Evolutionary conservation across 257 asterid genomes (phyloP), one percentile per base, ranked within the genome.

Genomic region (Salvia rosmarinus): DNA sequence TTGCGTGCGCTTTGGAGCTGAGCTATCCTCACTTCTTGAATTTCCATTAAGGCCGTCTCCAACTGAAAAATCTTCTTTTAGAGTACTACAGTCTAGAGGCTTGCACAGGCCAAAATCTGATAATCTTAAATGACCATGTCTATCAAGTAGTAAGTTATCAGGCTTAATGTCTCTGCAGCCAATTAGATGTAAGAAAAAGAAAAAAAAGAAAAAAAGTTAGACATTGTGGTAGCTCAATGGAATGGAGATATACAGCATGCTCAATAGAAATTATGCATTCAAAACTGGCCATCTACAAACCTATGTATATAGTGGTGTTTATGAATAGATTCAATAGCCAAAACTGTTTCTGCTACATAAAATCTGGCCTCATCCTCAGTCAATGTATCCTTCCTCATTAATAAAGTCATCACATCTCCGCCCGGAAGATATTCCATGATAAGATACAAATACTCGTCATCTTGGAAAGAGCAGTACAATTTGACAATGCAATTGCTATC

Each of bases 51-150:
- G 28, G 78, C 59, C 78, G n/a, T 87, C 91, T 68, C 86, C 88
- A 56, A 84, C 88, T 16, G 92, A 67, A 75, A 94, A 89, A 79
- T 94, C 98, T 78, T 89, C 97, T 82, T 89, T 79, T 74, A 94
- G 57, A 43, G 89, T 85, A 82, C 96, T 90, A 76, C 97, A 90
- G 78, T 94, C 97, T 72, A 94, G 84, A 75, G 98, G 98, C 74
- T 94, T 94, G 87, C 98, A 94, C 70, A 94, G 86, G 72, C 98
- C 98, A 84, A 94, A 94, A 82, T 94, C 98, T 30, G 98, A 94
- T 70, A 94, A 79, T 77, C 98, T 83, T 63, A 94, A 68, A 79
- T 94, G 98, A 66, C 98, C 98, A 72, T 80, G 79, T 80, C 85
- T 91, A 82, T 94, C 98, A 55, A 94, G 97, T 70, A 94, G 89